phyloP scores from a whole-genome alignment of 164 flowering plant species.

The Stephania yunnanensis region DNA sequence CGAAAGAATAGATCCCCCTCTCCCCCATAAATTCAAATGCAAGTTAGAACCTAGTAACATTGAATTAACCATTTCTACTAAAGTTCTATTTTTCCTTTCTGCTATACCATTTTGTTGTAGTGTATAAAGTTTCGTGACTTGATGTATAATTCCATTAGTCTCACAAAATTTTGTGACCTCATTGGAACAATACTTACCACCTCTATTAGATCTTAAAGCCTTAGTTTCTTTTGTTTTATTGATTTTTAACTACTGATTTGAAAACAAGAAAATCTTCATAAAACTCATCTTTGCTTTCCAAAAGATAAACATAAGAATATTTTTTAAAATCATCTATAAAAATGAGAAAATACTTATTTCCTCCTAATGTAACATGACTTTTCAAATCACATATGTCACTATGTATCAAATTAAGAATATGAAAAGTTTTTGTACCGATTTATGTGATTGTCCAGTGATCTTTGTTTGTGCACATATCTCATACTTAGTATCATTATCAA shows the following conservation, averaged over 20 bases:
- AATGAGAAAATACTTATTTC: no score
- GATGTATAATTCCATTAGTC: not conserved
- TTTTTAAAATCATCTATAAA: no score
- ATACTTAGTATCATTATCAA: no score
- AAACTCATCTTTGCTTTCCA: no score
- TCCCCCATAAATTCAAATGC: constrained; percentile 8
- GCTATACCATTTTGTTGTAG: constrained; percentile 12
- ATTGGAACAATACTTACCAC: constrained; percentile 15
- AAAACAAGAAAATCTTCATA: no score
- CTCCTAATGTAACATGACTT: no score
- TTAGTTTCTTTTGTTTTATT: not conserved
- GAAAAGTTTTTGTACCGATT: not conserved
- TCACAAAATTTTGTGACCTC: constrained; percentile 12
- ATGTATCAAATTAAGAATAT: not conserved
- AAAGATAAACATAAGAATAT: no score
- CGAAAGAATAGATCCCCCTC: constrained; percentile 2
- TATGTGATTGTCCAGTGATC: no score
- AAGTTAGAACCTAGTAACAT: constrained; percentile 3
- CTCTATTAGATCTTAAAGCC: not conserved
- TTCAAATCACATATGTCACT: no score
- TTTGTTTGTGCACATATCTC: no score
- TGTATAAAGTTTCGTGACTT: constrained; percentile 1
- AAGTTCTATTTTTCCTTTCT: constrained; percentile 1
- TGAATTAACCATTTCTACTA: constrained; percentile 3
- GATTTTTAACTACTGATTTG: no score